Base-by-base conservation (phyloP, 345 rosid species). In the Bruguiera gymnorhiza region DNA sequence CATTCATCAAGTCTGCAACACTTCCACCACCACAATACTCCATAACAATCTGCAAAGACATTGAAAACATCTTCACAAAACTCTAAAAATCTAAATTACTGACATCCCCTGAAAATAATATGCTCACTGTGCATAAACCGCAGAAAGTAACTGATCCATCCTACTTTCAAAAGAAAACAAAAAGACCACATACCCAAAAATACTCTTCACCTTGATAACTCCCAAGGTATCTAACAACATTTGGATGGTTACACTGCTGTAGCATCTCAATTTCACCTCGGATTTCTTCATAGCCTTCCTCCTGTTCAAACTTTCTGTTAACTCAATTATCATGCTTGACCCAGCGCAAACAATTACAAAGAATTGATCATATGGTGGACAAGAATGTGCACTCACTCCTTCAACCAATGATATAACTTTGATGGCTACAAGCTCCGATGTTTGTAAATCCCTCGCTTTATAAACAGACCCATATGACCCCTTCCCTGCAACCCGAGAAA, bases 21-120 rank as follows among this genome's bases (percentile, higher is more conserved):
- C 99, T 95, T 78, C 99, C 99, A 84, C 98, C 97, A 56, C 99
- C 98, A 76, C 99, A 95, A 63, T 95, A 95, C 84, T 95, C 99
- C 99, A 95, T 95, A 75, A 95, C 97, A 81, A 92, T 95, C 99
- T 95, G 99, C 84, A 83, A 82, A 66, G 77, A 73, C 57, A 79
- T 54, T 61, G 11, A 78, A 79, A 71, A 51, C 48, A 78, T 70
- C 73, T 71, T 73, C 66, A 62, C 72, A 39, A 78, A 69, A 31
- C 67, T 39, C 30, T 20, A 2, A 67, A 54, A 37, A 76, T 23
- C 68, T 30, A 50, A 59, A 60, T 56, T 23, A 56, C 26, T 8
- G 6, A 56, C 24, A 56, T 24, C 60, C 29, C 24, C 6, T 4
- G 24, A 24, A 55, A 55, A 9, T 4, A 21, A 8, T 21, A 24